Conservation (phyloP, 371 early-diverging fungal genomes). For the Mucor irregularis region DNA sequence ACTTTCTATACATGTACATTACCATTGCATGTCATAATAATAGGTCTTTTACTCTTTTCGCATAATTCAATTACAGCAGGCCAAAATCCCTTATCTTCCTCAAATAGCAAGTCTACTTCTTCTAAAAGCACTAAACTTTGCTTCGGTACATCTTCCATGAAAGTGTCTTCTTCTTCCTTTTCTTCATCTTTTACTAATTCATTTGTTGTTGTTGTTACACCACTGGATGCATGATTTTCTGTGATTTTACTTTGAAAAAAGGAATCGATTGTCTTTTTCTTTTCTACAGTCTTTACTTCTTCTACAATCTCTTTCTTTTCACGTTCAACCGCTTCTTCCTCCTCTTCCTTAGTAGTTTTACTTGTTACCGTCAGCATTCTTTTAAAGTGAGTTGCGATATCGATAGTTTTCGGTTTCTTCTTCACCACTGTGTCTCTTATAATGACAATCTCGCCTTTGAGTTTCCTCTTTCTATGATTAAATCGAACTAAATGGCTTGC, state of each 20-base stretch:
- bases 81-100: slow-evolving; percentile 84
- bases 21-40: slow-evolving; percentile 80
- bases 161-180: background rate
- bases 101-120: slow-evolving; percentile 79
- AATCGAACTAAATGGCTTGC: slow-evolving; percentile 62
- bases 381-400: slow-evolving; percentile 29
- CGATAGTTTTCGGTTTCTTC: slow-evolving; percentile 14
- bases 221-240: background rate
- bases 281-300: too few species aligned
- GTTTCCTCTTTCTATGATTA: slow-evolving; percentile 9
- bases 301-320: too few species aligned
- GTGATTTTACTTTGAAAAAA: background rate
- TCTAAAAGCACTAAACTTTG: slow-evolving; percentile 76
- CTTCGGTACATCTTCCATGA: slow-evolving; percentile 12
- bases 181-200: too few species aligned
- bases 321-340: background rate
- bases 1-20: slow-evolving; percentile 8
- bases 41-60: slow-evolving; percentile 72
- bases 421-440: slow-evolving; percentile 10
- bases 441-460: slow-evolving; percentile 2
- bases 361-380: slow-evolving; percentile 2
- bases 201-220: too few species aligned
- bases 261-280: too few species aligned
- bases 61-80: slow-evolving; percentile 64
- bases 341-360: background rate